phyloP scores from a whole-genome alignment of 2,329 filamentous ascomycete genomes.

The Calonectria pauciramosa region DNA sequence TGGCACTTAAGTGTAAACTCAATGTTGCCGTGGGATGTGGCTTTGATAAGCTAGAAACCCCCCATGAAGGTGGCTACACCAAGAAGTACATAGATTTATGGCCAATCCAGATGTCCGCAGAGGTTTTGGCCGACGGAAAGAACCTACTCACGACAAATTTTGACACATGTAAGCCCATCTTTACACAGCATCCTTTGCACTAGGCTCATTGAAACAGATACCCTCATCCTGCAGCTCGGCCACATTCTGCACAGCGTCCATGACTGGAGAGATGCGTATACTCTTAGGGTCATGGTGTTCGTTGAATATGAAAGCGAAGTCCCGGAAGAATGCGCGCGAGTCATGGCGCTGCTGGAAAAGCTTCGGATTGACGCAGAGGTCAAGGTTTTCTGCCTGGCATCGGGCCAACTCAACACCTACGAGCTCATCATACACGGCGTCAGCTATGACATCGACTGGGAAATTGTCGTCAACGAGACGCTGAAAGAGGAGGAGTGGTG shows the following conservation, averaged over 20 bases:
- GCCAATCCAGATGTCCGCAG: slow-evolving; percentile 95
- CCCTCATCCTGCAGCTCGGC: slow-evolving; percentile 87
- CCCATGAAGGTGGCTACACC: slow-evolving; percentile 69
- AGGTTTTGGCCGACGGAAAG: slow-evolving; percentile 76
- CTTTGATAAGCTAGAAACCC: slow-evolving; percentile 82
- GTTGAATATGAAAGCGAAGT: slow-evolving; percentile 91
- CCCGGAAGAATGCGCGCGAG: slow-evolving; percentile 80
- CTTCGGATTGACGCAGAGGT: slow-evolving; percentile 85
- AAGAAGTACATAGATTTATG: slow-evolving; percentile 90
- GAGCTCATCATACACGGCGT: slow-evolving; percentile 83
- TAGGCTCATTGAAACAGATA: slow-evolving; percentile 59
- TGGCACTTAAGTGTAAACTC: slow-evolving; percentile 81
- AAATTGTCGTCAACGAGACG: slow-evolving; percentile 73
- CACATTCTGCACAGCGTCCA: slow-evolving; percentile 87
- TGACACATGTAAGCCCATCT: slow-evolving; percentile 78
- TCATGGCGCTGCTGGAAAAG: slow-evolving; percentile 82
- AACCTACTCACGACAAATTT: slow-evolving; percentile 88
- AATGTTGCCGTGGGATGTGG: slow-evolving; percentile 90
- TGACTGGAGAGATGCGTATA: slow-evolving; percentile 82
- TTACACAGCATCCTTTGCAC: background rate
- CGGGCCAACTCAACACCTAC: slow-evolving; percentile 79
- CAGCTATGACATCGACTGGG: slow-evolving; percentile 65
- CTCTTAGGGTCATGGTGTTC: slow-evolving; percentile 84
- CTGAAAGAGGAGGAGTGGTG: slow-evolving; percentile 85
- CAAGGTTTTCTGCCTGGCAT: slow-evolving; percentile 85